A percentile compares a stretch with the other conserved stretches of the same genome.
These are phyloP conservation scores for Coemansia sp. DNA, from an alignment of 192 early-diverging fungal genomes.

Conservation along the genomic window DNA sequence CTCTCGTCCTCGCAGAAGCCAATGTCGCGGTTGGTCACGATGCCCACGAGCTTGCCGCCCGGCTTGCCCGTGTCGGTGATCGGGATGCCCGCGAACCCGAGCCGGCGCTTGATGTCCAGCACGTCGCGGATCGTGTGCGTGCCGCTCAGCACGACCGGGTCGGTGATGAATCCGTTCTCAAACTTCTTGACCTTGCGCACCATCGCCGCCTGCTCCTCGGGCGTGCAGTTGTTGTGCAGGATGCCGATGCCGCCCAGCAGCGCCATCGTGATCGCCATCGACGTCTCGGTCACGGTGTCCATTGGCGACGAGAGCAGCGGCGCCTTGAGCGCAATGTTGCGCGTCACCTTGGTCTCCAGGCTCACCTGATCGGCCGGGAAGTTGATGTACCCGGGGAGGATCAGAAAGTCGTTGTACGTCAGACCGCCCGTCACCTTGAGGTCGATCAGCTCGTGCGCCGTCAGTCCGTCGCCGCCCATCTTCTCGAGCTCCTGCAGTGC, in stretches of 20 bases:
- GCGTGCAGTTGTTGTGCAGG: constrained; percentile 96
- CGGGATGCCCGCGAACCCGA: constrained; percentile 95
- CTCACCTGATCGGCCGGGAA: constrained; percentile 80
- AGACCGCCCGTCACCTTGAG: constrained; percentile 77
- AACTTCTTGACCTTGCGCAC: constrained; percentile 97
- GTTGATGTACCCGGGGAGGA: constrained; percentile 94
- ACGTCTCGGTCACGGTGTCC: constrained; percentile 98
- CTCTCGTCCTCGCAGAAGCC: constrained; percentile 80
- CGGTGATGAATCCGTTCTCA: constrained; percentile 98
- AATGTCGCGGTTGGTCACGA: constrained; percentile 96
- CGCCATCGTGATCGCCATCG: constrained; percentile 99
- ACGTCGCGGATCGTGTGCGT: constrained; percentile 83
- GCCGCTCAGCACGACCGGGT: constrained; percentile 85
- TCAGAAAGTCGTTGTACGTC: constrained; percentile 98
- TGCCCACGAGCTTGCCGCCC: constrained; percentile 87
- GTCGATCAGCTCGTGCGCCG: constrained; percentile 82
- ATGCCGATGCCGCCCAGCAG: constrained; percentile 93
- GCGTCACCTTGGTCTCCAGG: constrained; percentile 85
- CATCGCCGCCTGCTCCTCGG: constrained; percentile 97
- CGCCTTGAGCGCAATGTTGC: constrained; percentile 86
- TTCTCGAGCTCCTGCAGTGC: constrained; percentile 49
- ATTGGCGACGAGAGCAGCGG: constrained; percentile 95
- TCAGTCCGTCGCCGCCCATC: constrained; percentile 73
- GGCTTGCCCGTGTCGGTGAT: constrained; percentile 90
- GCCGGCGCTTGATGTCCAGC: constrained; percentile 77